Evolutionary conservation across 805 yeast genomes (phyloP), one percentile per base, ranked within the genome.

Genomic region (Nakazawaea molendinolei): DNA sequence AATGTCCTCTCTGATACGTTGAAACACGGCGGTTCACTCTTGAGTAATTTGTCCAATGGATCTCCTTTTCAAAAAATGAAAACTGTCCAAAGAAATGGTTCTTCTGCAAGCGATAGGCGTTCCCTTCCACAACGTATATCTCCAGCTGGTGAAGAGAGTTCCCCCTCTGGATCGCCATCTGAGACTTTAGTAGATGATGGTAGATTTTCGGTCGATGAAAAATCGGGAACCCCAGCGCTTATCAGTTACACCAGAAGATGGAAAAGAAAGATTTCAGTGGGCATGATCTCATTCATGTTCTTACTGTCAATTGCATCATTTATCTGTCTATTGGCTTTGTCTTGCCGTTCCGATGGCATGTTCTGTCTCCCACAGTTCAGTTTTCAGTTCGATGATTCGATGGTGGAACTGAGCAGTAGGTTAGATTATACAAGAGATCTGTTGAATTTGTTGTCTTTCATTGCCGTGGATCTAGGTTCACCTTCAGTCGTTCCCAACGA

Each of bases 321-420:
- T n/a, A n/a, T n/a, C n/a, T n/a, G n/a, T n/a, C n/a, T n/a, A n/a
- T n/a, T n/a, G n/a, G n/a, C 14, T 6, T 24, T 50, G 27, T 45
- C 71, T 1, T 69, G 74, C 41, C 43, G 55, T 23, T 46, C 49
- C 6, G 40, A 43, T 19, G 39, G 54, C 2, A 46, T 49, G 5
- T 34, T 51, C 8, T 69, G 74, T 44, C 36, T 60, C 21, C 74
- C 79, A 0, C 74, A 67, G 31, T 50, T 63, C 18, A 60, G 63
- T 16, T 47, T 73, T 16, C 63, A 63, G 31, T 53, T 67, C 28
- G 51, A 54, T 12, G 65, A 63, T 35, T 55, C 58, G 24, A 50
- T 65, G 3, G 48, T 55, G 2, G 48, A 52, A n/a, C 64, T 71
- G 19, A 54, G 44, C 44, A 49, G 36, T 22, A 49, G 58, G 8